These are phyloP conservation scores for Mycena galopus DNA, from an alignment of 768 basidiomycete species.

Conservation along the genomic window DNA sequence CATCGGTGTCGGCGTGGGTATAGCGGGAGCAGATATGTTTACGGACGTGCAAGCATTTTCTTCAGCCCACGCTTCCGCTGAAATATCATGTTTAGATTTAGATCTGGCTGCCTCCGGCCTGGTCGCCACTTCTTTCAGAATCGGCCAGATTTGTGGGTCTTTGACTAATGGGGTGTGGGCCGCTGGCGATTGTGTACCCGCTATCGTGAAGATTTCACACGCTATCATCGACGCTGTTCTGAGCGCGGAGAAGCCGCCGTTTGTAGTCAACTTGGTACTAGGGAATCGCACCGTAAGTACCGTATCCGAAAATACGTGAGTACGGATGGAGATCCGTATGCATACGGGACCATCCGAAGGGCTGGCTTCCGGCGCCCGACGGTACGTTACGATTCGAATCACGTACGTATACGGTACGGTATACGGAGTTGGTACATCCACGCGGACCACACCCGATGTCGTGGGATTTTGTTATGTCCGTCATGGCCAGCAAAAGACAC, in stretches of 20 bases:
- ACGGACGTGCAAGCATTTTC: conserved; percentile 45
- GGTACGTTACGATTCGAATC: too few relatives aligned
- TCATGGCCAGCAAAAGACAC: conserved; percentile 33
- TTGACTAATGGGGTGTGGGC: conserved; percentile 44
- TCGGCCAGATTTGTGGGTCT: conserved; percentile 37
- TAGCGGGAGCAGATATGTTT: conserved; percentile 51
- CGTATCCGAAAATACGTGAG: too few relatives aligned
- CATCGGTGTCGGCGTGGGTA: conserved; percentile 48
- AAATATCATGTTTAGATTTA: neutral
- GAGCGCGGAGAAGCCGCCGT: conserved; percentile 36
- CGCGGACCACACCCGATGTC: conserved; percentile 47
- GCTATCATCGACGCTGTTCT: conserved; percentile 43
- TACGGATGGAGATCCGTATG: too few relatives aligned
- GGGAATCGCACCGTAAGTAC: too few relatives aligned
- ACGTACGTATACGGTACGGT: too few relatives aligned
- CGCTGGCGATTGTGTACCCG: conserved; percentile 44
- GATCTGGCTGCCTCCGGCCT: neutral
- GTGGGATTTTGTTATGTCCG: conserved; percentile 42
- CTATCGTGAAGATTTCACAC: conserved; percentile 45
- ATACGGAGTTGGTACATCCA: too few relatives aligned
- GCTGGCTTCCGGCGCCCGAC: too few relatives aligned
- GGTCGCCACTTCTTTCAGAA: conserved; percentile 35
- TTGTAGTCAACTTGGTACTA: conserved; percentile 51
- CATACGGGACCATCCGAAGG: too few relatives aligned
- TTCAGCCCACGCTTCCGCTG: neutral